Percentiles rank a stretch among this genome's conserved stretches.
Conservation (phyloP, 2,329 filamentous ascomycete genomes). For the Erysiphe pulchra region DNA sequence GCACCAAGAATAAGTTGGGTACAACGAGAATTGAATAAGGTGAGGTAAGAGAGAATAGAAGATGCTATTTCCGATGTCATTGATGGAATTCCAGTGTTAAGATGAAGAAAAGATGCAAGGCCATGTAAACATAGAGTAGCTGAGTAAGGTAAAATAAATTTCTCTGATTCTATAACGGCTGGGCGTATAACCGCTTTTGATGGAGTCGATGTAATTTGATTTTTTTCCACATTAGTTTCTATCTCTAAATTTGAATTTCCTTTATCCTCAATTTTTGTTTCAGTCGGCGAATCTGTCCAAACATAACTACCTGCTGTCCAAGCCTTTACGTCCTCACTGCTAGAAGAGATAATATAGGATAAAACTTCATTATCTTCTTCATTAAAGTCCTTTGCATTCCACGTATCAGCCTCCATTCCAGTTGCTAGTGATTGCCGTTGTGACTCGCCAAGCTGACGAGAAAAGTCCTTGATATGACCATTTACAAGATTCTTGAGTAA, state of each 20-base stretch:
- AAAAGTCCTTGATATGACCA: slow-evolving; percentile 57
- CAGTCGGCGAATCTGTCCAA: slow-evolving; percentile 20
- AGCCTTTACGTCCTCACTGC: slow-evolving; percentile 22
- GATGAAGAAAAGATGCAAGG: slow-evolving; percentile 57
- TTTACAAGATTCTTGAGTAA: slow-evolving; percentile 58
- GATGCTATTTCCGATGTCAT: slow-evolving; percentile 65
- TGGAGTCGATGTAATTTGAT: slow-evolving; percentile 5
- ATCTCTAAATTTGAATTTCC: slow-evolving; percentile 5
- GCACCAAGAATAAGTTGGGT: slow-evolving; percentile 93
- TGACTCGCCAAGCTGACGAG: slow-evolving; percentile 40
- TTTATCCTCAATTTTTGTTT: too few species aligned
- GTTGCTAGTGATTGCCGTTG: slow-evolving; percentile 53
- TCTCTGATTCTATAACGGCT: slow-evolving; percentile 61
- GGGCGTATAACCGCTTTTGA: slow-evolving; percentile 38
- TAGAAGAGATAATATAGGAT: background rate
- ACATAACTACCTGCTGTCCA: slow-evolving; percentile 39
- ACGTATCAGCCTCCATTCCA: slow-evolving; percentile 57
- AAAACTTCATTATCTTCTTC: slow-evolving; percentile 25
- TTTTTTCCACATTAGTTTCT: background rate
- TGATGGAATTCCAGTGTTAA: slow-evolving; percentile 65
- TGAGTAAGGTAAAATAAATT: slow-evolving; percentile 64
- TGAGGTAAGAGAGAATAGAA: slow-evolving; percentile 61
- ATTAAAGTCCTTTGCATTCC: slow-evolving; percentile 53
- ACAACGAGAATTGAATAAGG: slow-evolving; percentile 84
- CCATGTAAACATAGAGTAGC: slow-evolving; percentile 59